Evolutionary conservation across 129 eudicot genomes (phyloP).

Genomic region (Lonicera japonica): DNA sequence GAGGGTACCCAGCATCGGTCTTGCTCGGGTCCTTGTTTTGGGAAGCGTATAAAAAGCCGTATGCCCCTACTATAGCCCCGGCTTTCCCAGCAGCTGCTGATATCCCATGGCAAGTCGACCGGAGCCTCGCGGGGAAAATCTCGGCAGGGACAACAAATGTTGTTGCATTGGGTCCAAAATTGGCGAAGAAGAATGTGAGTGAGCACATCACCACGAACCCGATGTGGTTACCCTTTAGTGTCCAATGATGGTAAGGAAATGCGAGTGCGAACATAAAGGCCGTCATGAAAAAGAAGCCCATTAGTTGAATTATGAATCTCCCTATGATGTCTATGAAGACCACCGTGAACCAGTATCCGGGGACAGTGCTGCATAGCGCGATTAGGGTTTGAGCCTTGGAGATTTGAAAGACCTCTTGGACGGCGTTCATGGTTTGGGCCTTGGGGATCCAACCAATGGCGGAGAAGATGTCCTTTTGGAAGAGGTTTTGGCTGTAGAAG

Average conservation of each 20-base stretch:
- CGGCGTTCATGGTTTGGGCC: constrained; percentile 26
- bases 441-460: constrained; percentile 42
- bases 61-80: constrained; percentile 69
- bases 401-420: constrained; percentile 29
- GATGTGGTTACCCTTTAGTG: constrained; percentile 17
- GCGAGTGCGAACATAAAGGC: constrained; percentile 74
- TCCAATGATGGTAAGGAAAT: constrained; percentile 67
- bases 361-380: constrained; percentile 58
- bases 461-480: constrained; percentile 43
- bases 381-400: constrained; percentile 54
- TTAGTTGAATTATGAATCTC: constrained; percentile 50
- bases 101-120: constrained; percentile 76
- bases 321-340: constrained; percentile 49
- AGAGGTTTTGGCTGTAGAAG: constrained; percentile 41
- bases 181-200: constrained; percentile 56
- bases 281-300: constrained; percentile 76
- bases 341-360: constrained; percentile 77
- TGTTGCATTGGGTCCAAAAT: constrained; percentile 75
- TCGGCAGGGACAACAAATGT: constrained; percentile 77
- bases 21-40: constrained; percentile 30
- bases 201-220: constrained; percentile 63
- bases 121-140: constrained; percentile 65
- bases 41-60: constrained; percentile 54
- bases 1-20: constrained; percentile 52
- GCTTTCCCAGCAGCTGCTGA: constrained; percentile 78